A percentile compares a stretch with the other conserved stretches of the same genome.
Evolutionary conservation across 2,329 filamentous ascomycete genomes (phyloP).

Genomic region (Fusarium robinianum): DNA sequence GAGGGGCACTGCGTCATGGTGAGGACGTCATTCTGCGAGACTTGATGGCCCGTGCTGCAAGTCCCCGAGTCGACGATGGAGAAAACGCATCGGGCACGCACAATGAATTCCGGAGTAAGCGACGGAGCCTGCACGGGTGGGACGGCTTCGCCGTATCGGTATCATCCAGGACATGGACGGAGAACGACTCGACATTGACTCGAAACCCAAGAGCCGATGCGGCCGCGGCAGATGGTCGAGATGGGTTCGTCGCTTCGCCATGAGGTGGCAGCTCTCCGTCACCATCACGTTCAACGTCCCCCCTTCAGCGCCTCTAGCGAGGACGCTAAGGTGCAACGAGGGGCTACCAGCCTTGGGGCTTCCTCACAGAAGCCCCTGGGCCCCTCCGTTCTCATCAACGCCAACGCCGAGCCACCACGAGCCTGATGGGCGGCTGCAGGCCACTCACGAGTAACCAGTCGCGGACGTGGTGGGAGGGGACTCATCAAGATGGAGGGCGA

Average conservation of each 20-base stretch:
- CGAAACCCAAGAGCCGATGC: conserved; percentile 22
- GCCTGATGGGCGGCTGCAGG: conserved; percentile 20
- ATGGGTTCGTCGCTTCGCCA: no score
- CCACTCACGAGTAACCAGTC: conserved; percentile 22
- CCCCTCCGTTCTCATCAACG: conserved; percentile 15
- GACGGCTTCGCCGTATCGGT: conserved; percentile 20
- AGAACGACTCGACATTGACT: conserved; percentile 10
- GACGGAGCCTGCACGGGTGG: conserved; percentile 16
- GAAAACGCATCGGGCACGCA: conserved; percentile 9
- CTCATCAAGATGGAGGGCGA: conserved; percentile 28
- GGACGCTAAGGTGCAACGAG: conserved; percentile 5
- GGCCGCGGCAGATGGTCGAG: conserved; percentile 16
- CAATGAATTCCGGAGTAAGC: conserved; percentile 9
- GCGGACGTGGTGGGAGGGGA: conserved; percentile 27
- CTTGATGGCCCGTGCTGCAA: conserved; percentile 12
- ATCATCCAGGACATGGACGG: conserved; percentile 1
- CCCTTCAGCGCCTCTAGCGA: conserved; percentile 13
- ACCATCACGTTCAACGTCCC: conserved; percentile 19
- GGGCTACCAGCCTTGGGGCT: not conserved
- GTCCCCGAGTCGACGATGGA: conserved; percentile 19
- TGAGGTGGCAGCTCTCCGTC: not conserved
- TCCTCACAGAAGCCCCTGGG: conserved; percentile 23
- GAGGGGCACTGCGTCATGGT: conserved; percentile 29
- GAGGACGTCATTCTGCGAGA: conserved; percentile 33
- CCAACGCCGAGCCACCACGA: conserved; percentile 22